Evolutionary conservation across 2,329 filamentous ascomycete genomes (phyloP).

Genomic region (Aspergillus sp.): DNA sequence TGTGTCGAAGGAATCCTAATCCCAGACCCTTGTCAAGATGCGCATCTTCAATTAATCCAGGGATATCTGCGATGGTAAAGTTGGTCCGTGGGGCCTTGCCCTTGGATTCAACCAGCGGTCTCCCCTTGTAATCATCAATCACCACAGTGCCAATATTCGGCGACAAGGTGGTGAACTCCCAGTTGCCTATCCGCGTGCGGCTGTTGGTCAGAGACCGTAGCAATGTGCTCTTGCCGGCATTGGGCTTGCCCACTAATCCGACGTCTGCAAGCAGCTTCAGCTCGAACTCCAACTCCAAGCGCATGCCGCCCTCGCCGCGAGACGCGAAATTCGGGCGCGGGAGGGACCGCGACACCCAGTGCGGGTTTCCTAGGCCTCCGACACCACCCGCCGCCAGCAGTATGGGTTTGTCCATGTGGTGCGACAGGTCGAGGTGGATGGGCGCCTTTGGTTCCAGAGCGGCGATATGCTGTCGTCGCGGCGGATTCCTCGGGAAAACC

Average conservation of each 20-base stretch:
- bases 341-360: slow-evolving; percentile 76
- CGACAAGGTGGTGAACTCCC: slow-evolving; percentile 94
- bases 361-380: slow-evolving; percentile 88
- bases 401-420: slow-evolving; percentile 77
- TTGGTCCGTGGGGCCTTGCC: slow-evolving; percentile 63
- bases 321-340: slow-evolving; percentile 83
- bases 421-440: slow-evolving; percentile 68
- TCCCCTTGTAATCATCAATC: slow-evolving; percentile 79
- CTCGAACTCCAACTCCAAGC: slow-evolving; percentile 79
- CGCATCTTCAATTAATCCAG: slow-evolving; percentile 86
- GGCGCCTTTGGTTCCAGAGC: slow-evolving; percentile 70
- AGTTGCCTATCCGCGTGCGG: slow-evolving; percentile 83
- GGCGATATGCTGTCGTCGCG: slow-evolving; percentile 56
- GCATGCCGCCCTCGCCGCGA: slow-evolving; percentile 75
- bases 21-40: slow-evolving; percentile 90
- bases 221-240: slow-evolving; percentile 93
- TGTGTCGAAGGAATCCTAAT: slow-evolving; percentile 86
- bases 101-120: slow-evolving; percentile 56
- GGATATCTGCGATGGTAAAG: slow-evolving; percentile 94
- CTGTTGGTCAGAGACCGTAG: slow-evolving; percentile 84
- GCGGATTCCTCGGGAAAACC: slow-evolving; percentile 56
- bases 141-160: slow-evolving; percentile 96
- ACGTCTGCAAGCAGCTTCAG: slow-evolving; percentile 94
- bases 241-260: slow-evolving; percentile 89
- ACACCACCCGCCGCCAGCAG: slow-evolving; percentile 83